phyloP scores from a whole-genome alignment of 768 basidiomycete genomes.

The Suillus sp. region DNA sequence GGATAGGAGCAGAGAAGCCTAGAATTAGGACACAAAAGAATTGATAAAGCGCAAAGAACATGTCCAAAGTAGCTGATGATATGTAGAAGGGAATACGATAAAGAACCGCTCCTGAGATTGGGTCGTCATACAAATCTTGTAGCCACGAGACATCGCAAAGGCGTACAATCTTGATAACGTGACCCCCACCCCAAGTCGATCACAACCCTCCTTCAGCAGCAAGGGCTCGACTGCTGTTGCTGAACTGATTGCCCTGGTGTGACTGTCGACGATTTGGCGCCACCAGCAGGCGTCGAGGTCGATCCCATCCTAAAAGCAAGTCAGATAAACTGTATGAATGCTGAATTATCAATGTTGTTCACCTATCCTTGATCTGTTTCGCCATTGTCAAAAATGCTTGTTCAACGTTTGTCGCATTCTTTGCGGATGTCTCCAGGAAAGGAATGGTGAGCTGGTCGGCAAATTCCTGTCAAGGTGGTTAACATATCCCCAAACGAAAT shows the following conservation, averaged over 20 bases:
- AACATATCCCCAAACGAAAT: constrained; percentile 3
- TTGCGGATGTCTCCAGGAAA: constrained; percentile 99
- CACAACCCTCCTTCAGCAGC: constrained; percentile 61
- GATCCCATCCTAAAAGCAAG: constrained; percentile 71
- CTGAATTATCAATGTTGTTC: constrained; percentile 21
- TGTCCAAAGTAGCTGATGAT: constrained; percentile 12
- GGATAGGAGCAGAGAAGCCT: background rate
- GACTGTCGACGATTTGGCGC: constrained; percentile 81
- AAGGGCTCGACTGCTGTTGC: constrained; percentile 70
- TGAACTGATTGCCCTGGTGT: constrained; percentile 84
- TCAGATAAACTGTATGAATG: constrained; percentile 2
- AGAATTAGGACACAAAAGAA: constrained; percentile 9
- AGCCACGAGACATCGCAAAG: constrained; percentile 28
- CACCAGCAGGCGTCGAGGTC: constrained; percentile 69
- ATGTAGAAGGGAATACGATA: constrained; percentile 34
- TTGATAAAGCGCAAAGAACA: constrained; percentile 22
- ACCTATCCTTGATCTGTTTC: constrained; percentile 94
- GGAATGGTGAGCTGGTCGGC: constrained; percentile 92
- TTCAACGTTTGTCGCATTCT: constrained; percentile 98
- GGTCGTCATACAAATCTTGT: constrained; percentile 21
- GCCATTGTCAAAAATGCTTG: constrained; percentile 99
- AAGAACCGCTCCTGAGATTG: constrained; percentile 35
- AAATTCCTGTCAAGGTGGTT: constrained; percentile 66
- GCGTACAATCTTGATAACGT: constrained; percentile 21
- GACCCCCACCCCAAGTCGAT: constrained; percentile 19